phyloP scores from a whole-genome alignment of 1,139 yeast genomes.

The Zygosaccharomyces sapae region DNA sequence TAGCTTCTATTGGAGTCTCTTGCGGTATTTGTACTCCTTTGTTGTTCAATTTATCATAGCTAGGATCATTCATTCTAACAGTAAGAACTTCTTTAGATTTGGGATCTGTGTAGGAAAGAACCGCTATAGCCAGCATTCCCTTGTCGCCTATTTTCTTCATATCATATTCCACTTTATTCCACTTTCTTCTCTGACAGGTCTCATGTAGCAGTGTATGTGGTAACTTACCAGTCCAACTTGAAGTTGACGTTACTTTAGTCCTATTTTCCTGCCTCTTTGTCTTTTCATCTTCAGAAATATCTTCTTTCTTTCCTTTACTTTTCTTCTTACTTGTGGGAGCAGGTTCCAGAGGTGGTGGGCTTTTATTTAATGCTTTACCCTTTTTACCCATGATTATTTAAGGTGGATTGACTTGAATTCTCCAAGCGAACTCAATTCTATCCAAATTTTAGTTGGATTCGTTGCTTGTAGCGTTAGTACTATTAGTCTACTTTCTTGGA shows the following conservation, averaged over 20 bases:
- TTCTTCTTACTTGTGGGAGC: slow-evolving; percentile 17
- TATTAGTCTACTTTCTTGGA: not conserved
- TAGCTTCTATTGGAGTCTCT: slow-evolving; percentile 80
- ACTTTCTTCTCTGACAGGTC: slow-evolving; percentile 80
- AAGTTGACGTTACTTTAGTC: slow-evolving; percentile 51
- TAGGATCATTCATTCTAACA: slow-evolving; percentile 61
- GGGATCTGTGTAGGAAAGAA: slow-evolving; percentile 70
- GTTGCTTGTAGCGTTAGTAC: not conserved
- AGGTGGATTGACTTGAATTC: not conserved
- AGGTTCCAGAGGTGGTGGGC: slow-evolving; percentile 12
- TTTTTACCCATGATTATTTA: slow-evolving; percentile 19
- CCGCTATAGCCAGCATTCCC: slow-evolving; percentile 59
- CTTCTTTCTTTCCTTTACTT: slow-evolving; percentile 22
- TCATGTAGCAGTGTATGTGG: slow-evolving; percentile 86
- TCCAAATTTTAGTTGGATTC: not conserved
- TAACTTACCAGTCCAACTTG: slow-evolving; percentile 90
- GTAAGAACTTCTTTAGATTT: slow-evolving; percentile 66
- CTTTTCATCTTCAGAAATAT: slow-evolving; percentile 18
- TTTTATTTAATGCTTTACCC: slow-evolving; percentile 11
- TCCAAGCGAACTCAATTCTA: not conserved
- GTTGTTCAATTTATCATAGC: slow-evolving; percentile 35
- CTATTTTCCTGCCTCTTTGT: slow-evolving; percentile 33
- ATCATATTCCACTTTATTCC: slow-evolving; percentile 82
- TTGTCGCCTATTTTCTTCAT: slow-evolving; percentile 50
- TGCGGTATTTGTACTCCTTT: slow-evolving; percentile 51